Conservation (phyloP, 2,329 filamentous ascomycete genomes). For the Cucurbitaria berberidis region DNA sequence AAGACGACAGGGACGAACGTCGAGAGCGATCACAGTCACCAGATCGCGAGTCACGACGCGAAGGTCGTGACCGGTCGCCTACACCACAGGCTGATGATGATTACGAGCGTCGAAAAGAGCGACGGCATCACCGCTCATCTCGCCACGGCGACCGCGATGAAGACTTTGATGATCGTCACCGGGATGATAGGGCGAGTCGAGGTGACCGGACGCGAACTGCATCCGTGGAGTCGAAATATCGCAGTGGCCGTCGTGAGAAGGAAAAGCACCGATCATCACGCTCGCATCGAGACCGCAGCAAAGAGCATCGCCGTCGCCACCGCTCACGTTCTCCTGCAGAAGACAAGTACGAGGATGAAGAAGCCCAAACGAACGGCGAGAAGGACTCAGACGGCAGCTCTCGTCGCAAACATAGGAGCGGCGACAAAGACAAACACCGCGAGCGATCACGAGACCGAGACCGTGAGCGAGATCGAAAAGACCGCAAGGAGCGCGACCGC, state of each 20-base stretch:
- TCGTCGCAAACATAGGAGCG: constrained; percentile 47
- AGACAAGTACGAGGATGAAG: constrained; percentile 39
- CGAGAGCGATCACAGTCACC: constrained; percentile 33
- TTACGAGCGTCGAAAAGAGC: constrained; percentile 46
- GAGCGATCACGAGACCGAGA: constrained; percentile 40
- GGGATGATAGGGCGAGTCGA: constrained; percentile 58
- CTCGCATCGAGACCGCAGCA: constrained; percentile 54
- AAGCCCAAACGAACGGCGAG: constrained; percentile 35
- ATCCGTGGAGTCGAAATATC: constrained; percentile 67
- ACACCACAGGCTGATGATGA: constrained; percentile 48
- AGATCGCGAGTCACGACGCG: constrained; percentile 56
- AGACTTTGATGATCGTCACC: constrained; percentile 43
- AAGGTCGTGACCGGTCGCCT: constrained; percentile 60
- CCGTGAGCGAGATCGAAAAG: constrained; percentile 41
- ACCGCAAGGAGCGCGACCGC: constrained; percentile 60
- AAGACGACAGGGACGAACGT: constrained; percentile 20
- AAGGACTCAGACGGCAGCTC: constrained; percentile 37
- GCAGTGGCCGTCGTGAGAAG: constrained; percentile 61
- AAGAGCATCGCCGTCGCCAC: constrained; percentile 53
- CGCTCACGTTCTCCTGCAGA: constrained; percentile 50
- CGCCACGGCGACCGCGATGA: constrained; percentile 48
- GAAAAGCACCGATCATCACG: constrained; percentile 54
- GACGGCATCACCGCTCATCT: constrained; percentile 58
- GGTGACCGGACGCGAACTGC: constrained; percentile 67
- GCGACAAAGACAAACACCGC: constrained; percentile 45